Evolutionary conservation across 805 yeast genomes (phyloP), one percentile per base, ranked within the genome.

Genomic region (Starmerella tilneyi): DNA sequence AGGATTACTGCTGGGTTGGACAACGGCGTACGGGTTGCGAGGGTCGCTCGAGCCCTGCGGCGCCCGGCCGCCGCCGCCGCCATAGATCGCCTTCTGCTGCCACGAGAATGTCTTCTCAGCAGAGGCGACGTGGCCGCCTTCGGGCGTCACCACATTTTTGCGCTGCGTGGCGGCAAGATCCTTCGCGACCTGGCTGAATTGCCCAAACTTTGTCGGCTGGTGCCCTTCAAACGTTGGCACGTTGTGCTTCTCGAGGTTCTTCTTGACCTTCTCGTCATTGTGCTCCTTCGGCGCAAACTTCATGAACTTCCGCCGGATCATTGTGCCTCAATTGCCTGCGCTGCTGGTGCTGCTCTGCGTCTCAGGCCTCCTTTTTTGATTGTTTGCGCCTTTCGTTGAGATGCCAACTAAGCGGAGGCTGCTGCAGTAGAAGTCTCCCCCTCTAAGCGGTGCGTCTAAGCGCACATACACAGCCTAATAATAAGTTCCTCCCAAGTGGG

Each of bases 121-220:
- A 11, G 56, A 21, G 8, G 49, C 46, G 12, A 47, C 41, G 30
- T 41, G 46, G 28, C 53, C 54, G 38, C 46, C 51, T 16, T 42
- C 52, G 15, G 52, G 50, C 6, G 51, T 26, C 13, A 41, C 44
- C 45, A 44, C 41, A 27, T 51, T 52, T 22, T 47, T 50, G 22
- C 47, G 41, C 41, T 40, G 44, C 36, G 43, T 47, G 26, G 49
- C 41, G 9, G 53, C 64, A 26, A 70, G 56, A 46, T 71, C 70
- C 47, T 66, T 68, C 26, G 79, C 79, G 54, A 73, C 69, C 41
- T 63, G 63, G 43, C 62, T 63, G 59, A 71, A 74, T 17, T 75
- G 76, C 13, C 73, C 70, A 53, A 74, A 74, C 61, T 73, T 72
- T 50, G 70, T 71, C 46, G 66, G 63, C 35, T 75, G 62, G 13